Conservation (phyloP, 2,329 filamentous ascomycete genomes). For the Monosporascus ibericus region DNA sequence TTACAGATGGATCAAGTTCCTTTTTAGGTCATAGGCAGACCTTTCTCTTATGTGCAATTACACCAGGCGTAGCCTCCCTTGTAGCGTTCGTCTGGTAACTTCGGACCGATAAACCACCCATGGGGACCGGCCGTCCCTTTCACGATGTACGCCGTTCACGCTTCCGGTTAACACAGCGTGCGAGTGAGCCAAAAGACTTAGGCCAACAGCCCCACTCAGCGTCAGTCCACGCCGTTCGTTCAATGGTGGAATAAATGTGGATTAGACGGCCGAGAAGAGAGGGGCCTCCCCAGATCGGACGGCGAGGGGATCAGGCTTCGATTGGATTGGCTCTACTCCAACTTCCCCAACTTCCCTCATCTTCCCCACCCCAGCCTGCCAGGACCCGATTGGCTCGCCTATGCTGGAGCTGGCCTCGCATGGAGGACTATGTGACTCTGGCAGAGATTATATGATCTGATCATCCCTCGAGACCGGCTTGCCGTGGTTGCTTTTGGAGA, state of each 20-base stretch:
- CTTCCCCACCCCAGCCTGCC: neutral
- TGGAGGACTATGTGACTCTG: neutral
- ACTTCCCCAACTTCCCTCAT: constrained; percentile 2
- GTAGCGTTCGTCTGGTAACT: no score
- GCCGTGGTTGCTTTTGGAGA: neutral
- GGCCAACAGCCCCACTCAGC: no score
- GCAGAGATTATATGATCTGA: neutral
- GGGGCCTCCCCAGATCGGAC: neutral
- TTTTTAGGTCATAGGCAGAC: no score
- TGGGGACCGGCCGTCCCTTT: no score
- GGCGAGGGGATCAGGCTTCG: neutral
- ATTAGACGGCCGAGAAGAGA: constrained; percentile 1
- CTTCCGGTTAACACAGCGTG: no score
- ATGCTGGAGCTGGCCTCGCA: neutral
- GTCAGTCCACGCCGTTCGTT: neutral
- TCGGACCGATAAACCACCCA: no score
- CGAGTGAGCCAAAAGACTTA: no score
- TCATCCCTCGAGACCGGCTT: neutral
- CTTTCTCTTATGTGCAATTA: no score
- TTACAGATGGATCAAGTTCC: no score
- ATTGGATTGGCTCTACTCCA: neutral
- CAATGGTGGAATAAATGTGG: constrained; percentile 3
- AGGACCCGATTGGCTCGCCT: neutral
- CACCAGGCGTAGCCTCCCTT: no score
- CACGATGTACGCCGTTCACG: no score